Conservation (phyloP, 2,329 filamentous ascomycete genomes). For the Aphanoascus verrucosus region DNA sequence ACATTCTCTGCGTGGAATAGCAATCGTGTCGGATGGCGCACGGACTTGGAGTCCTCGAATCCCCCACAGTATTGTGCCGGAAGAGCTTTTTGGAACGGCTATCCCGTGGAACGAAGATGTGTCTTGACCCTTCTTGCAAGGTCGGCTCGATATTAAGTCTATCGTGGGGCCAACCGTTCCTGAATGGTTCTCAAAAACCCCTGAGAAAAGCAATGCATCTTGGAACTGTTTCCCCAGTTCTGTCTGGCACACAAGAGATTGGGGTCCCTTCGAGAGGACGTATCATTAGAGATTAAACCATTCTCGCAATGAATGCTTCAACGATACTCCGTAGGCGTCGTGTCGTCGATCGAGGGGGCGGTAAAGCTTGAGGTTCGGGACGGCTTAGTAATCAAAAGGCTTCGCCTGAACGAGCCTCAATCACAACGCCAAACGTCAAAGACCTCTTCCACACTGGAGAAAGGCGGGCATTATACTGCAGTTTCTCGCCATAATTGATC, state of each 20-base stretch:
- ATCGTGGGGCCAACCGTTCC: background rate
- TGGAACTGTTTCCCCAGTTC: background rate
- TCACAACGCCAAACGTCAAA: no score
- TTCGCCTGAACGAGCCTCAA: no score
- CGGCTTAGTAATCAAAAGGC: no score
- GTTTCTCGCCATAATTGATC: no score
- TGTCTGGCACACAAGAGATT: background rate
- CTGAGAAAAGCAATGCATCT: background rate
- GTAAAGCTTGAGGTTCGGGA: no score
- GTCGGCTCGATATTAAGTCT: background rate
- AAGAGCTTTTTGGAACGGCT: background rate
- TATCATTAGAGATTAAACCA: no score
- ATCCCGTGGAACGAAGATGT: background rate
- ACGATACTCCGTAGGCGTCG: no score
- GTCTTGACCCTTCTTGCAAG: no score
- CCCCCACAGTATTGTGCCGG: background rate
- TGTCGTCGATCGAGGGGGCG: no score
- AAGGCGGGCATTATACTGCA: no score
- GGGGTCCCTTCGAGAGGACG: background rate
- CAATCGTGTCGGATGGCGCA: background rate
- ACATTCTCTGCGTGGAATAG: background rate
- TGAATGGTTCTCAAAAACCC: background rate
- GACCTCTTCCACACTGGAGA: no score
- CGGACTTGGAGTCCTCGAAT: background rate
- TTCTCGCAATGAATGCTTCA: no score